Conservation (phyloP, 768 basidiomycete genomes). For the Lentinula sp. region DNA sequence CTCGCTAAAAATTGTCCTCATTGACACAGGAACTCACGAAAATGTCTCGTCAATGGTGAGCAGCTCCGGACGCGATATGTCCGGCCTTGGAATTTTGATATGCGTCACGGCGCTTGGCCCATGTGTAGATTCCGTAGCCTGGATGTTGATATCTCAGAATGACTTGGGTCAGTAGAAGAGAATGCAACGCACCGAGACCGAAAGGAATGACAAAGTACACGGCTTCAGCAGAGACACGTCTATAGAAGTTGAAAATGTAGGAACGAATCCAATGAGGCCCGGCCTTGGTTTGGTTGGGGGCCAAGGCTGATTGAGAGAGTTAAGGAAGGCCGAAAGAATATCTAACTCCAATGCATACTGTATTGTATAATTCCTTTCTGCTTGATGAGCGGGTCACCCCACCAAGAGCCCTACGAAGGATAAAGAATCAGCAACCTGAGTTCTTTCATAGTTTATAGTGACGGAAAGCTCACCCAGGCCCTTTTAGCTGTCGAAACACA, state of each 20-base stretch:
- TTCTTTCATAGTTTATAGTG: neutral
- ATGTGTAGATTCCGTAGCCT: constrained; percentile 73
- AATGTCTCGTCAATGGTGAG: constrained; percentile 18
- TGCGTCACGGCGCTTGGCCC: constrained; percentile 65
- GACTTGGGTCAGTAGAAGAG: neutral
- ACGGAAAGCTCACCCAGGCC: constrained; percentile 61
- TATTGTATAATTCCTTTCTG: constrained; percentile 77
- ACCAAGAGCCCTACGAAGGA: constrained; percentile 70
- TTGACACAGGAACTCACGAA: neutral
- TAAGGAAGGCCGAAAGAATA: neutral
- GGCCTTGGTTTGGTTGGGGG: constrained; percentile 76
- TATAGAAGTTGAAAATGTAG: constrained; percentile 87
- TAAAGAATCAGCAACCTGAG: neutral
- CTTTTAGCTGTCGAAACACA: constrained; percentile 44
- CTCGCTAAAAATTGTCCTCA: neutral
- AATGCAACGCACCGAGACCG: constrained; percentile 58
- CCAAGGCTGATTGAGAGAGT: constrained; percentile 47
- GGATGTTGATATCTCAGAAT: neutral
- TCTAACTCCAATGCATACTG: constrained; percentile 46
- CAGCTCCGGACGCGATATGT: constrained; percentile 43
- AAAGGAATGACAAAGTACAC: constrained; percentile 80
- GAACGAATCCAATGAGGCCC: constrained; percentile 62
- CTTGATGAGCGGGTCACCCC: constrained; percentile 72
- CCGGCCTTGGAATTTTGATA: constrained; percentile 81
- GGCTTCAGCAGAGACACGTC: constrained; percentile 64